Evolutionary conservation across 2,329 filamentous ascomycete genomes (phyloP).

Genomic region (Diaporthe sp.): DNA sequence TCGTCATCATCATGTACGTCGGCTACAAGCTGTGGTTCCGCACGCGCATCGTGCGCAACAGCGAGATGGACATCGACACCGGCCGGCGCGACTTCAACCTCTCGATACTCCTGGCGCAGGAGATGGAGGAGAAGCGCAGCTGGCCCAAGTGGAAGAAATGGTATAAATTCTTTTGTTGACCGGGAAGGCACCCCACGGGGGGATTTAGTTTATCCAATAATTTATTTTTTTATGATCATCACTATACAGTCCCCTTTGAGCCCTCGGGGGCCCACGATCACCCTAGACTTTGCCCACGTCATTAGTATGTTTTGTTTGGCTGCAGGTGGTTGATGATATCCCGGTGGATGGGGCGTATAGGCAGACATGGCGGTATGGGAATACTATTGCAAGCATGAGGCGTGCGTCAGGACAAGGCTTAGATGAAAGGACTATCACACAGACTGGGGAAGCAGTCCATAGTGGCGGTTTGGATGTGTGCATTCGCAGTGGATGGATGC

Average conservation of each 20-base stretch:
- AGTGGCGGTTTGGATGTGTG: neutral
- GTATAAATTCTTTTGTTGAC: constrained; percentile 80
- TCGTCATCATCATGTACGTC: constrained; percentile 75
- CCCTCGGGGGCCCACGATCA: neutral
- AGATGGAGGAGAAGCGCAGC: constrained; percentile 75
- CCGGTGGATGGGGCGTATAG: neutral
- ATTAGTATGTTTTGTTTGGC: neutral
- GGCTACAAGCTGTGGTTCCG: constrained; percentile 80
- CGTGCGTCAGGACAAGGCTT: neutral
- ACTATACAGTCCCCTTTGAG: neutral
- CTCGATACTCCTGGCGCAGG: constrained; percentile 80
- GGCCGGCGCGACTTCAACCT: constrained; percentile 88
- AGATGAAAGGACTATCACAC: neutral
- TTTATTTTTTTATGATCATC: neutral
- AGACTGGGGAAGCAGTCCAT: no score
- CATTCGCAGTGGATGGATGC: neutral
- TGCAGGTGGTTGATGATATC: neutral
- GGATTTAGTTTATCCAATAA: neutral
- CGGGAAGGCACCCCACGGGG: no score
- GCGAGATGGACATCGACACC: constrained; percentile 88
- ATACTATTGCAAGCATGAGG: neutral
- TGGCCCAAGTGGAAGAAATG: constrained; percentile 83
- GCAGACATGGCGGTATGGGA: neutral
- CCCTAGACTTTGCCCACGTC: neutral
- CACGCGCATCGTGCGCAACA: constrained; percentile 73